These are phyloP conservation scores for Elongisporangium anandrum DNA, from an alignment of 352 stramenopile species.

Conservation along the genomic window DNA sequence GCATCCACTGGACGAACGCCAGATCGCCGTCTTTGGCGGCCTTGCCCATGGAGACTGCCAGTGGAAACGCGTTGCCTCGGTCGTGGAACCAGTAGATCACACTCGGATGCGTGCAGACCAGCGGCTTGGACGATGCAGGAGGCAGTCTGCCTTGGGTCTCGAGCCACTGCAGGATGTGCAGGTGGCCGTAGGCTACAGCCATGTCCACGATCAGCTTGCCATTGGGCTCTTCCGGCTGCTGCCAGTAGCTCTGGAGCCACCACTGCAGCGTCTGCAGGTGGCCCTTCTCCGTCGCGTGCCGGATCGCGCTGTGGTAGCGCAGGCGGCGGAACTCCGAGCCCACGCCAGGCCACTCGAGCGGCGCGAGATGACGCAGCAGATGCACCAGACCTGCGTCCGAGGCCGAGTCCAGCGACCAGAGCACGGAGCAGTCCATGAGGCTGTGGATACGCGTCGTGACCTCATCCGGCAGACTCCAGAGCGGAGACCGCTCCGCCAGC, in stretches of 20 bases:
- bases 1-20: constrained; percentile 33
- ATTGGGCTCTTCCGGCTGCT: constrained; percentile 20
- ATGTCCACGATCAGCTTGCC: constrained; percentile 34
- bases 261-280: constrained; percentile 25
- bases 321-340: constrained; percentile 4
- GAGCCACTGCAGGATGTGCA: constrained; percentile 31
- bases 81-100: neutral
- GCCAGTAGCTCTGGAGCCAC: constrained; percentile 12
- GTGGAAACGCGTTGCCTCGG: neutral
- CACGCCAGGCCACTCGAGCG: constrained; percentile 5
- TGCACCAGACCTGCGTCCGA: constrained; percentile 35
- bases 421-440: constrained; percentile 20
- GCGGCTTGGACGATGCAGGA: neutral
- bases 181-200: constrained; percentile 22
- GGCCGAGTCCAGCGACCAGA: constrained; percentile 35
- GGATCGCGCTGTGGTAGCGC: constrained; percentile 15
- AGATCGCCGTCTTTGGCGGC: constrained; percentile 33
- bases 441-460: neutral
- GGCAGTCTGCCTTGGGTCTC: constrained; percentile 13
- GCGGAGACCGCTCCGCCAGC: neutral
- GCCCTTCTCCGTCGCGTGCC: constrained; percentile 26
- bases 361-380: constrained; percentile 27
- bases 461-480: neutral
- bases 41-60: constrained; percentile 28
- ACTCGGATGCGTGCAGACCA: neutral